Evolutionary conservation across 2,329 filamentous ascomycete genomes (phyloP).

Genomic region (Diatrype stigma): DNA sequence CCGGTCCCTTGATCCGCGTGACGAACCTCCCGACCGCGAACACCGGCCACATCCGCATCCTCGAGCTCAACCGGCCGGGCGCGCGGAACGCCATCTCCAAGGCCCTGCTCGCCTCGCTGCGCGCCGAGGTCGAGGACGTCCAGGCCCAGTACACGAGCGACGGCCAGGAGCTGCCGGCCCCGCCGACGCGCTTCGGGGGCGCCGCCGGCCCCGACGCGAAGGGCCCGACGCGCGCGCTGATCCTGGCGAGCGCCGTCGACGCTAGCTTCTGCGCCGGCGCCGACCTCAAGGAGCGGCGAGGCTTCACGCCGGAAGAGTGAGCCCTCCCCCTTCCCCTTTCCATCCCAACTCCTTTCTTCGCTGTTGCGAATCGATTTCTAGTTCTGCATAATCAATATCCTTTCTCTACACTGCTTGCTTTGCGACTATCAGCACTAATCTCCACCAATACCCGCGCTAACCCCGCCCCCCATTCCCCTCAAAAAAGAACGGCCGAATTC

Average conservation of each 20-base stretch:
- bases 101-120: conserved; percentile 68
- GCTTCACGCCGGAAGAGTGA: conserved; percentile 75
- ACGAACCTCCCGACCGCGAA: conserved; percentile 73
- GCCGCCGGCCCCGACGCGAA: conserved; percentile 39
- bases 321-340: too few relatives aligned
- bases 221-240: conserved; percentile 70
- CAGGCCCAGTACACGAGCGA: conserved; percentile 55
- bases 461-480: too few relatives aligned
- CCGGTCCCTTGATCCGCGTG: conserved; percentile 59
- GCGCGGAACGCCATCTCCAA: conserved; percentile 89
- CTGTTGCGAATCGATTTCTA: too few relatives aligned
- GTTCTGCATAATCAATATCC: too few relatives aligned
- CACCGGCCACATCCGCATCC: conserved; percentile 78
- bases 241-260: conserved; percentile 82
- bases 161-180: conserved; percentile 47
- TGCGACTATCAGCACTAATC: too few relatives aligned
- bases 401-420: too few relatives aligned
- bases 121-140: conserved; percentile 68
- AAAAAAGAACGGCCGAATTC: conserved; percentile 69
- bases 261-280: conserved; percentile 89
- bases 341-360: conserved; percentile 7
- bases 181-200: conserved; percentile 46
- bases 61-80: conserved; percentile 79
- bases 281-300: conserved; percentile 82
- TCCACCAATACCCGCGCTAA: too few relatives aligned